These are phyloP conservation scores for Ustilago lituana DNA, from an alignment of 1,284 basidiomycete genomes.

Conservation along the genomic window DNA sequence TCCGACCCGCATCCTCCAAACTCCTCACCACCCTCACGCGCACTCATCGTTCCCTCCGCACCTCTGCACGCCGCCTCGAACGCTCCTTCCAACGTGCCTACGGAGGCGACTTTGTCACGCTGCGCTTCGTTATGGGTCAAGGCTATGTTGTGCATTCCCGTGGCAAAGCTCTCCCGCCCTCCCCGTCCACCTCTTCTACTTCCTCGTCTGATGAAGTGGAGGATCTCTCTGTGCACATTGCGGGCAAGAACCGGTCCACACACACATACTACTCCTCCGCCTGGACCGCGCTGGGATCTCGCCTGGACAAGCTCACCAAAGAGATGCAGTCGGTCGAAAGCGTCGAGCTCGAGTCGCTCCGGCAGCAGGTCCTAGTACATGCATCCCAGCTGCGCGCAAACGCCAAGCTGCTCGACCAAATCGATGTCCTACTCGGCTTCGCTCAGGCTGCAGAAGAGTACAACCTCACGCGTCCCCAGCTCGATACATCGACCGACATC, in stretches of 20 bases:
- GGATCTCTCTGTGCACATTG: conserved; percentile 43
- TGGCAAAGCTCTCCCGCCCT: conserved; percentile 20
- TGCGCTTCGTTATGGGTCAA: conserved; percentile 59
- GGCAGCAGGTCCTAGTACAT: conserved; percentile 42
- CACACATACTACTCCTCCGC: conserved; percentile 55
- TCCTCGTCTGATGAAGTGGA: not conserved
- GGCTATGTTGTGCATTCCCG: conserved; percentile 63
- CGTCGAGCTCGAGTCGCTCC: conserved; percentile 52
- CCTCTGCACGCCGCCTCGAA: conserved; percentile 43
- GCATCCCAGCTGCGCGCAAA: conserved; percentile 73
- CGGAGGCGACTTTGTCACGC: conserved; percentile 38
- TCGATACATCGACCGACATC: conserved; percentile 73
- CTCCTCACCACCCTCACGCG: conserved; percentile 37
- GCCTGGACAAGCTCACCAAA: conserved; percentile 34
- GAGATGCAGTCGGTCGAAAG: conserved; percentile 47
- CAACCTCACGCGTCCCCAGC: conserved; percentile 77
- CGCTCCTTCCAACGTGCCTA: conserved; percentile 25
- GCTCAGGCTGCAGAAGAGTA: conserved; percentile 83
- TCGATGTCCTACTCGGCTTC: conserved; percentile 86
- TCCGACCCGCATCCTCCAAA: conserved; percentile 56
- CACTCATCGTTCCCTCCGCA: conserved; percentile 40
- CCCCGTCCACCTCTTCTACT: not conserved
- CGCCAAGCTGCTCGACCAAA: conserved; percentile 83
- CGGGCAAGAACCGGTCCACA: conserved; percentile 53
- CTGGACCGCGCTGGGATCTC: conserved; percentile 54